These are phyloP conservation scores for Clonostachys byssicola DNA, from an alignment of 2,329 filamentous ascomycete genomes.

Conservation along the genomic window DNA sequence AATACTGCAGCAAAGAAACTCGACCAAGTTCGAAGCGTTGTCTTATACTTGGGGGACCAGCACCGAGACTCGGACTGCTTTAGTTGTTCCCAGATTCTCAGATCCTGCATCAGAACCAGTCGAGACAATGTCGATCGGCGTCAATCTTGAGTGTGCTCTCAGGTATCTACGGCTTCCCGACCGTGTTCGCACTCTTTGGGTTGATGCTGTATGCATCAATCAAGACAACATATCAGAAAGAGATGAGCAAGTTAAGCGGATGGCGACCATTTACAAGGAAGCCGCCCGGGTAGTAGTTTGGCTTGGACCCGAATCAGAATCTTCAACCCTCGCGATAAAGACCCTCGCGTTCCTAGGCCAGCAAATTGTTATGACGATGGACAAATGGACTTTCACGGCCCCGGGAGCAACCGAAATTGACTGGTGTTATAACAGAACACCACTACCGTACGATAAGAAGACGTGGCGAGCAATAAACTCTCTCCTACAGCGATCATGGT, in stretches of 20 bases:
- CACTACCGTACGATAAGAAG: too few species aligned
- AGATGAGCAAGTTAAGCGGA: constrained; percentile 1
- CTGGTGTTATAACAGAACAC: too few species aligned
- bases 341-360: too few species aligned
- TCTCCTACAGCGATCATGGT: too few species aligned
- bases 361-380: too few species aligned
- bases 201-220: constrained; percentile 3
- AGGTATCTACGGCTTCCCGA: background rate
- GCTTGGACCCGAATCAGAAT: background rate
- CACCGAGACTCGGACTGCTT: too few species aligned
- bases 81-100: background rate
- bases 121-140: background rate
- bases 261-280: background rate
- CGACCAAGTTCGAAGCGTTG: background rate
- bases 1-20: background rate
- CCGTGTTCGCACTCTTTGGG: constrained; percentile 1
- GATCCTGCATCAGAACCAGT: too few species aligned
- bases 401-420: too few species aligned
- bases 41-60: background rate
- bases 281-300: background rate
- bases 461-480: too few species aligned
- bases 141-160: background rate
- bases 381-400: too few species aligned
- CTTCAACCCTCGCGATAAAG: too few species aligned
- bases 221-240: constrained; percentile 2